Percentiles rank a stretch among this genome's conserved stretches.
Evolutionary conservation across 2,329 filamentous ascomycete species (phyloP).

Genomic region (Dothidotthia symphoricarpi): DNA sequence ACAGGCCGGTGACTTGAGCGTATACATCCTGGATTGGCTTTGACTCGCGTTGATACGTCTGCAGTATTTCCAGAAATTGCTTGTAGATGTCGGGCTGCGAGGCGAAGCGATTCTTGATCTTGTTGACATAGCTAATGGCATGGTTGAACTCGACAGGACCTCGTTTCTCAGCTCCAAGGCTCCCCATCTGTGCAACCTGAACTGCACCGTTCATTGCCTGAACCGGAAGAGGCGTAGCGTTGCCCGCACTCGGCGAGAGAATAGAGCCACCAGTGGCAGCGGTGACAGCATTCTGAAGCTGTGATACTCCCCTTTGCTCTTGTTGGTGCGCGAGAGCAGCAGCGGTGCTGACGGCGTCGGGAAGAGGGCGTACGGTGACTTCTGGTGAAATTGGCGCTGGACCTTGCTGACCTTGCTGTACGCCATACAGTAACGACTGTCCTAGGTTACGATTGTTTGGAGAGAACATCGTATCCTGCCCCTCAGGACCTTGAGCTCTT

Average conservation of each 20-base stretch:
- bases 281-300: slow-evolving; percentile 64
- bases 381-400: slow-evolving; percentile 42
- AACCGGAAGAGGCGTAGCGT: slow-evolving; percentile 52
- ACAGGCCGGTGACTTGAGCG: slow-evolving; percentile 89
- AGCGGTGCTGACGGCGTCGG: slow-evolving; percentile 41
- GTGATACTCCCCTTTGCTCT: slow-evolving; percentile 64
- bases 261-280: slow-evolving; percentile 56
- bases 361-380: slow-evolving; percentile 37
- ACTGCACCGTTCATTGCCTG: slow-evolving; percentile 62
- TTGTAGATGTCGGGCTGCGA: slow-evolving; percentile 98
- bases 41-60: slow-evolving; percentile 96
- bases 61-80: slow-evolving; percentile 95
- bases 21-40: slow-evolving; percentile 99
- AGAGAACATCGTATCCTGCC: slow-evolving; percentile 43
- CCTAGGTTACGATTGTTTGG: slow-evolving; percentile 47
- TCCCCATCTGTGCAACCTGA: slow-evolving; percentile 56
- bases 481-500: slow-evolving; percentile 31
- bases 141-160: slow-evolving; percentile 98
- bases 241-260: slow-evolving; percentile 50
- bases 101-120: slow-evolving; percentile 99
- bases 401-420: slow-evolving; percentile 35
- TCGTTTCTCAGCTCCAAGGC: slow-evolving; percentile 67
- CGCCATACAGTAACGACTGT: slow-evolving; percentile 36
- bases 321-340: slow-evolving; percentile 57
- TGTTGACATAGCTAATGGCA: slow-evolving; percentile 98